A percentile compares a stretch with the other conserved stretches of the same genome.
Evolutionary conservation across 2,329 filamentous ascomycete species (phyloP).

Genomic region (Teratosphaeria destructans): DNA sequence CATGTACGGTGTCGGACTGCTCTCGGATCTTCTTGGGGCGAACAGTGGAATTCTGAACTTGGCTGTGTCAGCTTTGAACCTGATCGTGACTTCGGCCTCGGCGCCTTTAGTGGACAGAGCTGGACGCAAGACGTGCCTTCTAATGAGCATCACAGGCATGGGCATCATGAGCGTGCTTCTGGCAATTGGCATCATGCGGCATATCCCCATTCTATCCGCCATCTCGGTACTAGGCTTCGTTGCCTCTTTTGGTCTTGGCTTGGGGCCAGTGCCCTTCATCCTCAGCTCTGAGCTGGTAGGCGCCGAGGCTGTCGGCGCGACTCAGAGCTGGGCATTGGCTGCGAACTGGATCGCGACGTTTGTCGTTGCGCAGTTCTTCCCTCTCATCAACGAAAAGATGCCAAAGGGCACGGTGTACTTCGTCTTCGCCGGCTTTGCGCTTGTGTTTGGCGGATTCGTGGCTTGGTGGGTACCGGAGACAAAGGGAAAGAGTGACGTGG

Average conservation of each 20-base stretch:
- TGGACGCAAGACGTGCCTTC: conserved; percentile 74
- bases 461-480: conserved; percentile 69
- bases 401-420: conserved; percentile 84
- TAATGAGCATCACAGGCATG: conserved; percentile 77
- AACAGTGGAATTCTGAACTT: conserved; percentile 79
- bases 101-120: conserved; percentile 79
- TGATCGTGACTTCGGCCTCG: conserved; percentile 69
- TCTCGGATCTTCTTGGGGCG: conserved; percentile 69
- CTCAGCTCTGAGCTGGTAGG: conserved; percentile 83
- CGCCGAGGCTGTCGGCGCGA: conserved; percentile 80
- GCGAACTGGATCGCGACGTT: conserved; percentile 89
- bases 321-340: conserved; percentile 77
- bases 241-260: conserved; percentile 75
- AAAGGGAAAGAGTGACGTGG: conserved; percentile 67
- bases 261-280: conserved; percentile 92
- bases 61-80: conserved; percentile 74
- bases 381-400: conserved; percentile 66
- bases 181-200: conserved; percentile 67
- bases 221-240: conserved; percentile 78
- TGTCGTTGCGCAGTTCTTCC: conserved; percentile 89
- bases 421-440: conserved; percentile 70
- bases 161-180: conserved; percentile 66
- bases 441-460: conserved; percentile 61
- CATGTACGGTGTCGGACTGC: conserved; percentile 93
- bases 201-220: conserved; percentile 65